Conservation (phyloP, 345 rosid genomes). For the Ailanthus altissimus region DNA sequence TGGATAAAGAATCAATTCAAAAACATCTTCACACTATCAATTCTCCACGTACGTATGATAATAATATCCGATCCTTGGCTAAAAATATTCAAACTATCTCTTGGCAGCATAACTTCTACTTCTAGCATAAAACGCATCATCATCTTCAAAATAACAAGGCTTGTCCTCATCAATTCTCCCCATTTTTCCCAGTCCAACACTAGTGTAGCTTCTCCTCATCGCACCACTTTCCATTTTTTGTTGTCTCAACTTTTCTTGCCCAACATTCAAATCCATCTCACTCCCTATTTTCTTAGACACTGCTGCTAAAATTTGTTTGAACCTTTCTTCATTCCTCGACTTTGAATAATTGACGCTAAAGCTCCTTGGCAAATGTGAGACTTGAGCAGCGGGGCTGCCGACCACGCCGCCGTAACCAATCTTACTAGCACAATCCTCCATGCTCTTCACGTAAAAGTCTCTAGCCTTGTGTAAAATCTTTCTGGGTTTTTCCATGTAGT, state of each 20-base stretch:
- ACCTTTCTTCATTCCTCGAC: neutral
- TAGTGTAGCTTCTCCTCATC: constrained; percentile 37
- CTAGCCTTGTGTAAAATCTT: constrained; percentile 23
- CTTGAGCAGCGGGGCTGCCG: constrained; percentile 7
- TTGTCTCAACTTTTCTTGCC: neutral
- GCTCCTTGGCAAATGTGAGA: constrained; percentile 14
- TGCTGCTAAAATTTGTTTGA: neutral
- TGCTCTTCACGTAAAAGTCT: constrained; percentile 28
- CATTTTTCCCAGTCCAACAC: constrained; percentile 52
- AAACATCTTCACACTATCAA: neutral
- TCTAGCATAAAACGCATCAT: constrained; percentile 22
- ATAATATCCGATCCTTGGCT: neutral
- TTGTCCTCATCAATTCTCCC: constrained; percentile 50
- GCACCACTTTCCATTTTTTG: constrained; percentile 6
- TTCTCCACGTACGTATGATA: neutral
- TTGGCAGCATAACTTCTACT: constrained; percentile 34
- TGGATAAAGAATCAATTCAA: neutral
- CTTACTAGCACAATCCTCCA: constrained; percentile 23
- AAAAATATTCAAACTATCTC: neutral
- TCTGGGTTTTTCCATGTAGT: constrained; percentile 18
- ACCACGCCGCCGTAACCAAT: constrained; percentile 4
- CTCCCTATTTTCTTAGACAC: neutral
- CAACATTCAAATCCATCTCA: neutral
- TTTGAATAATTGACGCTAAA: constrained; percentile 10
- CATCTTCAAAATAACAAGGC: constrained; percentile 47